Evolutionary conservation across 306 rosid genomes (phyloP), one percentile per base, ranked within the genome.

Genomic region (Prunus kanzakura): DNA sequence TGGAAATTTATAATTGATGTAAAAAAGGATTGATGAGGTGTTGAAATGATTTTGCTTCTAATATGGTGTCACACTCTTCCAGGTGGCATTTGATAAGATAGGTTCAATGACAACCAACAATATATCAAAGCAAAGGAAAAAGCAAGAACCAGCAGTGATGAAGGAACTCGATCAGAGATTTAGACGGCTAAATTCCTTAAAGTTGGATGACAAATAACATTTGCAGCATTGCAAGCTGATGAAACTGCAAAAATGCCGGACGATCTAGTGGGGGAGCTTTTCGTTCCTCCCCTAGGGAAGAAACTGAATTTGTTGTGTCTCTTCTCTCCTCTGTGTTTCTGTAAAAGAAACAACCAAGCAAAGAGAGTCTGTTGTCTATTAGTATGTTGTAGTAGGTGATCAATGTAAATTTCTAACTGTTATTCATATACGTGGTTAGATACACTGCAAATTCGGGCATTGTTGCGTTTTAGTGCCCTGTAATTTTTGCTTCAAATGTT

Each of bases 101-200:
- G 97, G 99, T 19, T 92, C 98, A 16, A 91, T 93, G 97, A 91
- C 98, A 52, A 96, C 97, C 43, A 87, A 88, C 84, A 91, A 89
- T 4, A 89, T 96, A 87, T 96, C 97, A 6, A 96, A 96, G 86
- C 93, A 96, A 81, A 87, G 99, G 85, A 96, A 96, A 78, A 96
- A 92, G 73, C 99, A 96, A 75, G 98, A 96, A 81, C 99, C 99
- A 30, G 99, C 90, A 74, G 99, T 96, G 14, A 89, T 91, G 99
- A 92, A 88, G 46, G 99, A 96, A 85, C 96, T 92, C 35, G 98
- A 96, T 81, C 92, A 89, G 83, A 91, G 98, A 84, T 69, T 87
- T 67, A 91, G 88, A 82, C 85, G 92, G 82, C 73, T 96, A 83
- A 89, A 89, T 79, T 92, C 99, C 61, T 71, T 89, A 64, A 86